Evolutionary conservation across 139 green algal genomes (phyloP).

Genomic region (Tetraselmis chui): DNA sequence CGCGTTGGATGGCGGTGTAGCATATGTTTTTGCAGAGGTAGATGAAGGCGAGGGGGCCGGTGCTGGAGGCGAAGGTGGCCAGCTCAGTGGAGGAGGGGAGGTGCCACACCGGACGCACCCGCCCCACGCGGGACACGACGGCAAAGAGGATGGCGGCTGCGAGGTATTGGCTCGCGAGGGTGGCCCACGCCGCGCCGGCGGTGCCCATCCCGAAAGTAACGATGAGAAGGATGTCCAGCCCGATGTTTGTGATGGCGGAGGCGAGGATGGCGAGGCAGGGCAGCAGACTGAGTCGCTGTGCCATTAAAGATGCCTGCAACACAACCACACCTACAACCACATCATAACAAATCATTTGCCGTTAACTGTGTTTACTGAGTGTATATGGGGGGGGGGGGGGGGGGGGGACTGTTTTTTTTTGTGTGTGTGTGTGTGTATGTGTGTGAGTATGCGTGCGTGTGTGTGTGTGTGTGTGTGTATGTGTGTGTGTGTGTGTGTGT

Average conservation of each 20-base stretch:
- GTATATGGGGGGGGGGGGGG: too few species aligned
- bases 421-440: too few species aligned
- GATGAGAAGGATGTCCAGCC: slow-evolving; percentile 56
- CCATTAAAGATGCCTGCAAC: slow-evolving; percentile 26
- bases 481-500: too few species aligned
- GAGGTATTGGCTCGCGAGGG: slow-evolving; percentile 35
- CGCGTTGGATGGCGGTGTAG: slow-evolving; percentile 33
- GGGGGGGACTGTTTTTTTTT: too few species aligned
- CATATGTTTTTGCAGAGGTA: slow-evolving; percentile 60
- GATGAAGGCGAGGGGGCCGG: slow-evolving; percentile 44
- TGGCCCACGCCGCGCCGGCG: slow-evolving; percentile 56
- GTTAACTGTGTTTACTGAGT: too few species aligned
- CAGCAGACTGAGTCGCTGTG: slow-evolving; percentile 35
- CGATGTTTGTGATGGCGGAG: slow-evolving; percentile 36
- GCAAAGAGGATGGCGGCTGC: slow-evolving; percentile 21
- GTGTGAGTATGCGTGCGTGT: too few species aligned
- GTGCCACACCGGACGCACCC: slow-evolving; percentile 6
- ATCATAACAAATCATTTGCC: slow-evolving; percentile 29
- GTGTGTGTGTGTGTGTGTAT: too few species aligned
- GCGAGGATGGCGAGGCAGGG: slow-evolving; percentile 39
- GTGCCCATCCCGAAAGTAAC: slow-evolving; percentile 39
- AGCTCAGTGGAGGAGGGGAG: slow-evolving; percentile 15
- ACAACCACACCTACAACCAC: slow-evolving; percentile 34
- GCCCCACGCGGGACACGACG: background rate
- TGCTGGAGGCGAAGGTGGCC: background rate